Percentiles rank a stretch among this genome's conserved stretches.
Conservation (phyloP, 1,284 basidiomycete species). For the Cutaneotrichosporon sp. region DNA sequence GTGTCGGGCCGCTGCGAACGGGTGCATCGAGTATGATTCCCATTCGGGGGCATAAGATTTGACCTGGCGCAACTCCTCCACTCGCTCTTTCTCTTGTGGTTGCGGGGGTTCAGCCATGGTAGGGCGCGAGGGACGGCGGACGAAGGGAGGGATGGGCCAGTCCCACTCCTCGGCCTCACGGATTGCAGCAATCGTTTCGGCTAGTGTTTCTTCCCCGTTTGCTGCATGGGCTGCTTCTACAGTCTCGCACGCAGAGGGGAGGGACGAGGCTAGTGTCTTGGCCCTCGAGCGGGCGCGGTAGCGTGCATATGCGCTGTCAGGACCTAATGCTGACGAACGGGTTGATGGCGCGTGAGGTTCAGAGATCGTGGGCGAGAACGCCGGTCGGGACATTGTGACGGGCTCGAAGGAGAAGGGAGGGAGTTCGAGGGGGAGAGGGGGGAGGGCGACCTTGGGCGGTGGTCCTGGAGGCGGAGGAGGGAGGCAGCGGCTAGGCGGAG, state of each 20-base stretch:
- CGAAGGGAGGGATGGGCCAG: conserved; percentile 20
- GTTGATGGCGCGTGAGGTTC: neutral
- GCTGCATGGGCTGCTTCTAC: neutral
- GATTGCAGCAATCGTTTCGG: conserved; percentile 15
- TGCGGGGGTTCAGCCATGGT: too few species aligned
- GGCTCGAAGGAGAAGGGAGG: neutral
- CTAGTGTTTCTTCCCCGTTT: neutral
- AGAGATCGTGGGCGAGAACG: neutral
- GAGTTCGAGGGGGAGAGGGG: neutral
- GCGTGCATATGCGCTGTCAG: conserved; percentile 5
- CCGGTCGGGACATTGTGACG: neutral
- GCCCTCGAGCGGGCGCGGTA: conserved; percentile 5
- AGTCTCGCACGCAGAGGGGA: neutral
- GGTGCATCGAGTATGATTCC: neutral
- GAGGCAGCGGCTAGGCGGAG: neutral
- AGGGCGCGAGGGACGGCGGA: neutral
- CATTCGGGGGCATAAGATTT: neutral
- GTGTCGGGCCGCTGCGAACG: neutral
- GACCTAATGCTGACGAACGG: conserved; percentile 3
- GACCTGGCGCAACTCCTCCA: conserved; percentile 1
- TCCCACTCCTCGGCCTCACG: conserved; percentile 21
- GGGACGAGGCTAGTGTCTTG: conserved; percentile 1
- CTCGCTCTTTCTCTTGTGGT: neutral
- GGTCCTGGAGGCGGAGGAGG: neutral
- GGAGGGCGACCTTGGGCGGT: neutral